Evolutionary conservation across 2,329 filamentous ascomycete genomes (phyloP), one percentile per base, ranked within the genome.

Genomic region (Diaporthe capsici): DNA sequence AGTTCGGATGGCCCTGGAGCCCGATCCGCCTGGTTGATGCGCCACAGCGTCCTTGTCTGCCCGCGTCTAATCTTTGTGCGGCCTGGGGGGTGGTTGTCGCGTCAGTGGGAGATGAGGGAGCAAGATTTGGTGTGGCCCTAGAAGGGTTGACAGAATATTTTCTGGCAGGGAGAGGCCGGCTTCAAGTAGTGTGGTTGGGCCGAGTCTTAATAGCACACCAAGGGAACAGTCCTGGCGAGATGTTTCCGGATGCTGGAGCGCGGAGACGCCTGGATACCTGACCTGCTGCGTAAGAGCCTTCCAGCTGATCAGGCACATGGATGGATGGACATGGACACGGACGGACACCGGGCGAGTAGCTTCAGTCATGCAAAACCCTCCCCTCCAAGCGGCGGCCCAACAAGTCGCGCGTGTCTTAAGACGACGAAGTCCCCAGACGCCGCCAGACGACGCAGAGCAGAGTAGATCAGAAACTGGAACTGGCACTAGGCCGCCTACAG

Each of bases 121-220:
- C 68, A 72, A 63, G 60, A 70, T 70, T 72, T 72, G 75, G 58
- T 75, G 67, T 71, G 67, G 75, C 63, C 72, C 73, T 76, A 70
- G 73, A 73, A 70, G 73, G 73, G 57, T 70, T 53, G 61, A 72
- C 42, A 60, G 73, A 75, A 74, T 51, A 76, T 60, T 73, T 75
- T 57, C 70, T 76, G 73, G 70, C 75, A 76, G 75, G 75, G 75
- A 76, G 73, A 75, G 73, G 75, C 75, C 73, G 75, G 75, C 73
- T 76, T 76, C 68, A 76, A 65, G 70, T 70, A 75, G 73, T 70
- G 75, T 65, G 73, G 73, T 75, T 75, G 73, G 73, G 57, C 68
- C 75, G 75, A 71, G 68, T 72, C 67, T 76, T 76, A 72, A 72
- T 63, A 61, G 53, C 53, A 53, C 47, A 73, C 57, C 57, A 73